Base-by-base conservation (phyloP, 192 early-diverging fungal genomes). In the Dissophora globulifera region DNA sequence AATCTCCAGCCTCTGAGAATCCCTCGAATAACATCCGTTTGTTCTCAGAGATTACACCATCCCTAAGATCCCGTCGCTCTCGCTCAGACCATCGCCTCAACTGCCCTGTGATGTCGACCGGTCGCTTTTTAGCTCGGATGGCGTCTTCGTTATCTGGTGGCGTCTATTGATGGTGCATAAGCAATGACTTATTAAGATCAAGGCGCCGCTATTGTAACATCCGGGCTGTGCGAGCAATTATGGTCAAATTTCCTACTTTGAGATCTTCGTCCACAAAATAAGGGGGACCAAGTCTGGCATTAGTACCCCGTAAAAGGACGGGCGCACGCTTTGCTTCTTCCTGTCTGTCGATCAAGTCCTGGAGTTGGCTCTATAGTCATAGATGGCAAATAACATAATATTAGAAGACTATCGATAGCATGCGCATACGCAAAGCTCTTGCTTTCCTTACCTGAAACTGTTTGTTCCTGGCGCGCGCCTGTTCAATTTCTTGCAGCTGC, bases 401-500 rank as follows among this genome's bases (percentile, higher is more conserved):
- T n/a, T n/a, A n/a, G n/a, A n/a, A n/a, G n/a, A n/a, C n/a, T n/a
- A n/a, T n/a, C n/a, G n/a, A n/a, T n/a, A n/a, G n/a, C n/a, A n/a
- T n/a, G n/a, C n/a, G n/a, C n/a, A n/a, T n/a, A n/a, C 48, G 15
- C 6, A 42, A 40, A 25, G 11, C 16, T 4, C 0, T 66, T 2
- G 9, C 78, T 16, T 67, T 78, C 29, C 62, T 49, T 71, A 74
- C 80, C 59, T 80, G 65, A 25, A 81, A 65, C 65, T 76, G 62
- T 50, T 49, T 59, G 62, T 85, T 87, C 79, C 82, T 79, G 29
- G 40, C 42, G 47, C 78, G 78, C 26, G 84, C 84, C 22, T 75
- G 26, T 26, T 87, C 82, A n/a, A 87, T 75, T 47, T 66, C 68
- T n/a, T 69, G 58, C 49, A 87, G 62, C 53, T 85, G 82, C 15